These are phyloP conservation scores for Zygosaccharomyces kombuchaensis DNA, from an alignment of 805 yeast species.

Conservation along the genomic window DNA sequence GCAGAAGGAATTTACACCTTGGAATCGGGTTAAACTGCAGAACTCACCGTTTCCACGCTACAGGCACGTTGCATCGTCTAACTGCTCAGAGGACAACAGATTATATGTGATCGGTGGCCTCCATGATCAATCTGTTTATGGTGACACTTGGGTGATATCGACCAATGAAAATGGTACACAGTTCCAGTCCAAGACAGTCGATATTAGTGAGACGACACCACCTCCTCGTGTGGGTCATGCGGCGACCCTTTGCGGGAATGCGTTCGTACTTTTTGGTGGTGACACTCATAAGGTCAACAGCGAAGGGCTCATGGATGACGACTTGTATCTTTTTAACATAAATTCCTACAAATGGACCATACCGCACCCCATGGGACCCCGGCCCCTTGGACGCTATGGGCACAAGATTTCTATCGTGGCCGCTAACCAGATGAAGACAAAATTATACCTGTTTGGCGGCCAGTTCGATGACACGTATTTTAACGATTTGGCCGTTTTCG, in stretches of 20 bases:
- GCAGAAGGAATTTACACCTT: conserved; percentile 45
- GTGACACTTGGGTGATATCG: conserved; percentile 88
- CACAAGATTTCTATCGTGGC: conserved; percentile 80
- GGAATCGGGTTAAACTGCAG: conserved; percentile 59
- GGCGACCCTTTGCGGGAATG: conserved; percentile 86
- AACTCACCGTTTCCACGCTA: conserved; percentile 92
- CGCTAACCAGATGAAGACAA: conserved; percentile 51
- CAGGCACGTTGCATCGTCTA: conserved; percentile 80
- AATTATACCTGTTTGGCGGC: conserved; percentile 87
- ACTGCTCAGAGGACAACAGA: conserved; percentile 74
- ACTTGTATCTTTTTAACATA: conserved; percentile 79
- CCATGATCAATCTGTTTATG: conserved; percentile 86
- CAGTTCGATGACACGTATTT: conserved; percentile 80
- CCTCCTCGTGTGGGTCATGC: conserved; percentile 98
- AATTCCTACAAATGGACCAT: conserved; percentile 74
- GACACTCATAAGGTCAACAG: conserved; percentile 82
- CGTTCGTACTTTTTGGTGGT: conserved; percentile 93
- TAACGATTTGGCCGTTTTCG: conserved; percentile 82
- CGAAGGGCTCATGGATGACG: conserved; percentile 79
- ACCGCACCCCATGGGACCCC: conserved; percentile 66
- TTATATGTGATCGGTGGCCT: conserved; percentile 92
- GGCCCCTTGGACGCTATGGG: conserved; percentile 93
- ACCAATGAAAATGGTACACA: conserved; percentile 37
- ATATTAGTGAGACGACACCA: conserved; percentile 74
- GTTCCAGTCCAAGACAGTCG: conserved; percentile 48